These are phyloP conservation scores for Trichosporon inkin DNA, from an alignment of 1,284 basidiomycete genomes.

Conservation along the genomic window DNA sequence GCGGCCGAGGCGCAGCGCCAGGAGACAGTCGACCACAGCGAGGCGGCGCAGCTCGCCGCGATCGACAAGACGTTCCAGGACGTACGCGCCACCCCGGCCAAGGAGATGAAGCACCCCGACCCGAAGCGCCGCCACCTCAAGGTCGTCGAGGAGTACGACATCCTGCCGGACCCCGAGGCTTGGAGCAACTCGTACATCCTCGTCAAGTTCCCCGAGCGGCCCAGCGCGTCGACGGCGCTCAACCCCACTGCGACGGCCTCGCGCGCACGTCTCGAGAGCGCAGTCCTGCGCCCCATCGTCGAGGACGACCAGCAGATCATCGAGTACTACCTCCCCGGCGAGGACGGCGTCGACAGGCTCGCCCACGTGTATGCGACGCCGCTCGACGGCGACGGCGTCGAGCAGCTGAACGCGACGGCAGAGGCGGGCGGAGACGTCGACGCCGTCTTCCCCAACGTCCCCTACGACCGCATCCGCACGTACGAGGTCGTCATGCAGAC, in stretches of 20 bases:
- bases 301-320: slow-evolving; percentile 75
- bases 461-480: slow-evolving; percentile 41
- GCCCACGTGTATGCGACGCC: slow-evolving; percentile 27
- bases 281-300: slow-evolving; percentile 78
- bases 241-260: slow-evolving; percentile 58
- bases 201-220: slow-evolving; percentile 81
- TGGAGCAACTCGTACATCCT: slow-evolving; percentile 88
- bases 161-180: slow-evolving; percentile 78
- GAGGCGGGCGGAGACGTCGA: background rate
- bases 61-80: slow-evolving; percentile 77
- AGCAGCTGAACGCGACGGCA: background rate
- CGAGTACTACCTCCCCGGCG: slow-evolving; percentile 78
- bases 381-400: slow-evolving; percentile 22
- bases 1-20: slow-evolving; percentile 18
- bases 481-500: slow-evolving; percentile 42
- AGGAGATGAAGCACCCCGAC: slow-evolving; percentile 59
- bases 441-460: slow-evolving; percentile 26
- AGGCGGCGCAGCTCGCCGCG: slow-evolving; percentile 69
- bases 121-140: slow-evolving; percentile 69
- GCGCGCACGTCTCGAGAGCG: slow-evolving; percentile 63
- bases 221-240: slow-evolving; percentile 64
- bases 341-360: slow-evolving; percentile 57
- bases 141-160: slow-evolving; percentile 74
- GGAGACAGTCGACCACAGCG: slow-evolving; percentile 67
- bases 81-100: slow-evolving; percentile 58